These are phyloP conservation scores for Stipa capillata DNA, from an alignment of 176 grass and related monocot genomes.

Conservation along the genomic window DNA sequence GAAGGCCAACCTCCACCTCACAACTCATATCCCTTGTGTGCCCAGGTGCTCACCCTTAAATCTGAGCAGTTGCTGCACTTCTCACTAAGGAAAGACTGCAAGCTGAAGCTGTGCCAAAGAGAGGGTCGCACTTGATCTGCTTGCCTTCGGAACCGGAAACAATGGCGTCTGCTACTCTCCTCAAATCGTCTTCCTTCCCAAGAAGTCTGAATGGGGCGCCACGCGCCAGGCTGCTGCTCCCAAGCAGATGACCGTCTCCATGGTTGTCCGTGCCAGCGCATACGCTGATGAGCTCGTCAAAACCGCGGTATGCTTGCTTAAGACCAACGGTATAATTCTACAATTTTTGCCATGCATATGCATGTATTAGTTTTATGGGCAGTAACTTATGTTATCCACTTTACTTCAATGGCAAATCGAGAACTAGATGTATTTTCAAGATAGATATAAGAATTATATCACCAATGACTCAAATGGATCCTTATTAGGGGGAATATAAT, in stretches of 20 bases:
- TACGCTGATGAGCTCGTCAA: slow-evolving; percentile 87
- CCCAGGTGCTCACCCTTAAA: slow-evolving; percentile 43
- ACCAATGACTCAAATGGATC: neutral
- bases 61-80: slow-evolving; percentile 38
- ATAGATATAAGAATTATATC: neutral
- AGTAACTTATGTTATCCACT: neutral
- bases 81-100: slow-evolving; percentile 43
- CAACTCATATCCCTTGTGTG: slow-evolving; percentile 72
- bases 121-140: slow-evolving; percentile 25
- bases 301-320: slow-evolving; percentile 60
- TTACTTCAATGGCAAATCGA: neutral
- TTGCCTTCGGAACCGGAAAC: slow-evolving; percentile 9
- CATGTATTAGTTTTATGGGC: neutral
- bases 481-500: neutral
- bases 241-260: slow-evolving; percentile 51
- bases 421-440: neutral
- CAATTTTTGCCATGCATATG: neutral
- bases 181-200: slow-evolving; percentile 98
- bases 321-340: neutral
- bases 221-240: slow-evolving; percentile 12
- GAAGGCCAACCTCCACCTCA: slow-evolving; percentile 57
- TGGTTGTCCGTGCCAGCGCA: slow-evolving; percentile 64
- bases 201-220: slow-evolving; percentile 69
- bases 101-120: slow-evolving; percentile 14
- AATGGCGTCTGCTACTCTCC: slow-evolving; percentile 94